These are phyloP conservation scores for Entonaema liquescens DNA, from an alignment of 495 filamentous ascomycete species.

Conservation along the genomic window DNA sequence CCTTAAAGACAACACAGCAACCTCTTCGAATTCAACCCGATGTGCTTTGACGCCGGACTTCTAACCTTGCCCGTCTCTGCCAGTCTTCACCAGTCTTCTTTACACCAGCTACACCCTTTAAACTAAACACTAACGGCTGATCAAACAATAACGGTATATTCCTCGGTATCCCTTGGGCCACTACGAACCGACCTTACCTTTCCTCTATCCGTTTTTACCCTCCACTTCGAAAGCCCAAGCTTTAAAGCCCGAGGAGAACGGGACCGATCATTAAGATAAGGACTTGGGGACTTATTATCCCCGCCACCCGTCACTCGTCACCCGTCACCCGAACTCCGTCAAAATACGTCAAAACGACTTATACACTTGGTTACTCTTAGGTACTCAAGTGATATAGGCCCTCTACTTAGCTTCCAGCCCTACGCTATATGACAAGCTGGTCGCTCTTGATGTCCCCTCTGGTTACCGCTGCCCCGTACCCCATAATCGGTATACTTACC, in stretches of 20 bases:
- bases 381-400: conserved; percentile 21
- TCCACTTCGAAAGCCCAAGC: conserved; percentile 4
- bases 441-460: conserved; percentile 30
- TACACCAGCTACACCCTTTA: not conserved
- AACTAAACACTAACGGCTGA: not conserved
- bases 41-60: conserved; percentile 10
- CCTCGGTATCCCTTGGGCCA: conserved; percentile 17
- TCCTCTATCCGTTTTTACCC: conserved; percentile 13
- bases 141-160: not conserved
- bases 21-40: conserved; percentile 18
- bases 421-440: conserved; percentile 26
- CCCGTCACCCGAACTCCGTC: conserved; percentile 28
- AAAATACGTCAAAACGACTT: conserved; percentile 14
- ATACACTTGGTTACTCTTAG: not conserved
- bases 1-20: conserved; percentile 40
- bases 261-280: conserved; percentile 24
- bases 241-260: conserved; percentile 15
- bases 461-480: conserved; percentile 23
- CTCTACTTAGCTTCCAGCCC: conserved; percentile 5
- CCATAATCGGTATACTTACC: conserved; percentile 25
- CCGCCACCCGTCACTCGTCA: conserved; percentile 25
- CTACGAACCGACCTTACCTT: not conserved
- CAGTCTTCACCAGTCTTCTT: too few relatives aligned
- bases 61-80: conserved; percentile 12
- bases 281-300: conserved; percentile 19